A percentile compares a stretch with the other conserved stretches of the same genome.
Evolutionary conservation across 768 basidiomycete genomes (phyloP).

Genomic region (Tricholoma bakamatsutake): DNA sequence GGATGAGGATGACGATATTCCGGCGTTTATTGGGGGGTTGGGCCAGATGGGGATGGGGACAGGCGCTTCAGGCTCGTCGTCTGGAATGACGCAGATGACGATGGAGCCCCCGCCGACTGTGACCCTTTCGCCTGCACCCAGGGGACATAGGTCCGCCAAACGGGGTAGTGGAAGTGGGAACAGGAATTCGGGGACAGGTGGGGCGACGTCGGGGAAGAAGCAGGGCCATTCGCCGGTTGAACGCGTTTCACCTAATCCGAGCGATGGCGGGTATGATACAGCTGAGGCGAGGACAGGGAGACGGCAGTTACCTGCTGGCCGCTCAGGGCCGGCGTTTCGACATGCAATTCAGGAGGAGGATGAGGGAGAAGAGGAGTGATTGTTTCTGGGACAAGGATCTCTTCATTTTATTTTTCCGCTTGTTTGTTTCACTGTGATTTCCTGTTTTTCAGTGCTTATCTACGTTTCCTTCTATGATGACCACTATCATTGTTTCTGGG

Average conservation of each 20-base stretch:
- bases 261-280: constrained; percentile 42
- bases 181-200: constrained; percentile 18
- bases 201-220: constrained; percentile 27
- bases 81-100: constrained; percentile 19
- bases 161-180: constrained; percentile 25
- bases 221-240: constrained; percentile 56
- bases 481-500: not conserved
- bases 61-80: constrained; percentile 2
- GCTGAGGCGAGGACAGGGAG: constrained; percentile 48
- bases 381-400: not conserved
- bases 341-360: constrained; percentile 82
- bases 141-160: constrained; percentile 37
- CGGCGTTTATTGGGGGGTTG: constrained; percentile 70
- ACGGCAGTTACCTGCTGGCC: constrained; percentile 62
- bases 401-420: constrained; percentile 2
- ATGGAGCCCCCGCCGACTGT: constrained; percentile 30
- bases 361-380: constrained; percentile 72
- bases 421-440: not conserved
- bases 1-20: constrained; percentile 77
- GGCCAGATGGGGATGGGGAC: constrained; percentile 52
- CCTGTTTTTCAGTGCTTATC: not conserved
- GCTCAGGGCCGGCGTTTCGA: constrained; percentile 65
- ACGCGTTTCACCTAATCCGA: constrained; percentile 53
- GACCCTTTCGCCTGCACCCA: constrained; percentile 47
- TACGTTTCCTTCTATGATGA: not conserved